Conservation (phyloP, 306 rosid species). For the Pyrus pyrifolia region DNA sequence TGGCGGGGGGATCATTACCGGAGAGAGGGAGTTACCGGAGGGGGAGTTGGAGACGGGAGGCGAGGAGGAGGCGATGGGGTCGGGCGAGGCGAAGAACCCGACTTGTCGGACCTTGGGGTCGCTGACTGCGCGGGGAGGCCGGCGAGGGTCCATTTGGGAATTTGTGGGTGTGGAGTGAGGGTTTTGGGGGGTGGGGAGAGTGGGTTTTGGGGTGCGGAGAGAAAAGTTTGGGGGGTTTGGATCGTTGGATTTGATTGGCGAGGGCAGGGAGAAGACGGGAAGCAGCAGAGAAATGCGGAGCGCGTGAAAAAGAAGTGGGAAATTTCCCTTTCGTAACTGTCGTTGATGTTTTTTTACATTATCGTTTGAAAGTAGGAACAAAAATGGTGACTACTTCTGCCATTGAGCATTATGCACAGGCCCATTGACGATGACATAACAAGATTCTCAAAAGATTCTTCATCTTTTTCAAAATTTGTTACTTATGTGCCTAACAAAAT, state of each 20-base stretch:
- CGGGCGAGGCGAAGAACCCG: slow-evolving; percentile 61
- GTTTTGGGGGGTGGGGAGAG: not conserved
- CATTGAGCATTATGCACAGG: not conserved
- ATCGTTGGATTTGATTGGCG: not conserved
- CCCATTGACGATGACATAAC: not conserved
- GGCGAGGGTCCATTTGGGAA: slow-evolving; percentile 58
- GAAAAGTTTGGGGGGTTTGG: not conserved
- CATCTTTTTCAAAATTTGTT: not conserved
- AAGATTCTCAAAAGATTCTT: not conserved
- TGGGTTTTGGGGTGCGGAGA: not conserved
- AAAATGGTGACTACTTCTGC: not conserved
- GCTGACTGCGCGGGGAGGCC: slow-evolving; percentile 33
- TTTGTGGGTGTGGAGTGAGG: not conserved
- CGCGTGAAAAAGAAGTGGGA: not conserved
- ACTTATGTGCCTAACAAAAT: too few relatives aligned
- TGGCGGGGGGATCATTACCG: slow-evolving; percentile 75
- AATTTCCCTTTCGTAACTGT: not conserved
- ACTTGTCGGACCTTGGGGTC: slow-evolving; percentile 76
- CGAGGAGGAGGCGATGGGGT: slow-evolving; percentile 16
- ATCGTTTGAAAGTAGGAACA: not conserved
- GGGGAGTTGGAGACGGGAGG: slow-evolving; percentile 36
- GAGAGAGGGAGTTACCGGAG: slow-evolving; percentile 49
- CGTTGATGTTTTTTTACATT: not conserved
- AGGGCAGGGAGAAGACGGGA: not conserved
- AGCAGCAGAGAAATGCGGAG: not conserved